Conservation (phyloP, 805 yeast genomes). For the Candida nemodendra region DNA sequence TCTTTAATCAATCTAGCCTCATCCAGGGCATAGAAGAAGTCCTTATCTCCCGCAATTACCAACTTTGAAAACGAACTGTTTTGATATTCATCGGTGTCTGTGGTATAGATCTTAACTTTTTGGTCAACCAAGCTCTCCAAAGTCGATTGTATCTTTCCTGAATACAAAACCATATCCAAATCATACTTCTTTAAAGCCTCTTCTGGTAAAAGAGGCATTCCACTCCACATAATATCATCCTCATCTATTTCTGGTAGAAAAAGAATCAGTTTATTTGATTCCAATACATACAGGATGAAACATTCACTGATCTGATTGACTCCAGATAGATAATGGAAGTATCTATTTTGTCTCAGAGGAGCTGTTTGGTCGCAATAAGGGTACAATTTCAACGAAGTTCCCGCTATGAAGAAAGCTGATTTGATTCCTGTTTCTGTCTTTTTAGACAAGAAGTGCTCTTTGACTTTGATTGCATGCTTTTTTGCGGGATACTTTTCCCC, state of each 20-base stretch:
- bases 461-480: slow-evolving; percentile 61
- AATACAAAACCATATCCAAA: slow-evolving; percentile 77
- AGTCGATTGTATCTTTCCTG: slow-evolving; percentile 43
- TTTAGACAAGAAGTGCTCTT: slow-evolving; percentile 29
- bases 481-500: slow-evolving; percentile 77
- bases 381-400: slow-evolving; percentile 55
- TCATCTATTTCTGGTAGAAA: slow-evolving; percentile 81
- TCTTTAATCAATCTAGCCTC: slow-evolving; percentile 87
- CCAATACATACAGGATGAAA: slow-evolving; percentile 58
- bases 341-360: slow-evolving; percentile 84
- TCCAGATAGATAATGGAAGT: slow-evolving; percentile 85
- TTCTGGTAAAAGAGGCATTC: slow-evolving; percentile 68
- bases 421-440: slow-evolving; percentile 14
- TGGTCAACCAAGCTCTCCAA: slow-evolving; percentile 31
- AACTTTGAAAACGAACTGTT: slow-evolving; percentile 31
- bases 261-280: slow-evolving; percentile 56
- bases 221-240: slow-evolving; percentile 97
- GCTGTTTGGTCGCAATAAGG: slow-evolving; percentile 78
- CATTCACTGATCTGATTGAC: slow-evolving; percentile 73
- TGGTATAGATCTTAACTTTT: slow-evolving; percentile 42
- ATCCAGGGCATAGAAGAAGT: slow-evolving; percentile 72
- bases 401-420: slow-evolving; percentile 54
- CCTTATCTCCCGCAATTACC: slow-evolving; percentile 44
- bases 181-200: slow-evolving; percentile 68
- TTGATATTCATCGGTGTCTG: slow-evolving; percentile 52